Evolutionary conservation across 352 stramenopile species (phyloP), one percentile per base, ranked within the genome.

Genomic region (Globisporangium ultimum): DNA sequence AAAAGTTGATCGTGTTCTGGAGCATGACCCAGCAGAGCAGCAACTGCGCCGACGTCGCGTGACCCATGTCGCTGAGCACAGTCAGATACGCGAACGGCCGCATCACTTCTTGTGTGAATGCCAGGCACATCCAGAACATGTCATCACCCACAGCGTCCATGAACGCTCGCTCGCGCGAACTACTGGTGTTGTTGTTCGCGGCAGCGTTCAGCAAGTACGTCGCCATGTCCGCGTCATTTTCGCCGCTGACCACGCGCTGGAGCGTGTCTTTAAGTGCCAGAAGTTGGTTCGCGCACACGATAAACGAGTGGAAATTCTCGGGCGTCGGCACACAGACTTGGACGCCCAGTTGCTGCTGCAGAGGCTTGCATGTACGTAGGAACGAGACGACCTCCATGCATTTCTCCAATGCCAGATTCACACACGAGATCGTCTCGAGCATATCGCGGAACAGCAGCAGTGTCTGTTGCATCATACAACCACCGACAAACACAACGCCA

Each of bases 391-490:
- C 42, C 17, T 66, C 55, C 55, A 68, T 57, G 42, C 65, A 71
- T 32, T 61, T 61, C 8, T 68, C 61, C 14, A 71, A 18, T 11
- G 36, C 47, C 21, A 51, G 5, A 11, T 56, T 41, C 42, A 79
- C 32, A 41, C 59, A 53, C 47, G 65, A 34, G 48, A 71, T 41
- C 15, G 55, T 60, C 28, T 68, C 53, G n/a, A 71, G 43, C 46
- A 38, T 56, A 41, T 65, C 61, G 12, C 43, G 61, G 22, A 71
- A 55, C 20, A 71, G 41, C 32, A 68, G 52, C 40, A 71, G 48
- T 47, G 61, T 63, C 21, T 68, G 65, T 24, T 80, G 69, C 54
- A 74, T 68, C 58, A 80, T 67, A 21, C 72, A 80, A 3, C 66
- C 60, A 21, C 58, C 53, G 0, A 64, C 42, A 20, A 73, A 57